Percentiles rank a stretch among this genome's conserved stretches.
Conservation (phyloP, 2,329 filamentous ascomycete genomes). For the Penicillium nordicum region DNA sequence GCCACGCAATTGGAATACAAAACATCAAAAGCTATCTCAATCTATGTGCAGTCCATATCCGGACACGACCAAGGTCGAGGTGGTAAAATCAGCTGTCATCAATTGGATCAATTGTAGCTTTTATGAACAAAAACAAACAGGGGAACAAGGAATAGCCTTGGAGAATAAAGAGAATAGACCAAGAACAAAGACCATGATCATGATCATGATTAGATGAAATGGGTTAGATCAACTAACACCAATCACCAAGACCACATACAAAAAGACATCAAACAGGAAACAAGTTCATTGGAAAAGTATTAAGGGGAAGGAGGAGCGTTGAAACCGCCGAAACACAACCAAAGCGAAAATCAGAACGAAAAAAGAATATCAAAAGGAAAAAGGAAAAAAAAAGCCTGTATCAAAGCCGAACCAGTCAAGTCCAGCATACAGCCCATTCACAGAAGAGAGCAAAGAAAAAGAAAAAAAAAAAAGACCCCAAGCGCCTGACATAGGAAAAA, state of each 20-base stretch:
- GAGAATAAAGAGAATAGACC: not conserved
- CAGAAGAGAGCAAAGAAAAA: not conserved
- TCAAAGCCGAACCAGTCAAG: not conserved
- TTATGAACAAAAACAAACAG: not conserved
- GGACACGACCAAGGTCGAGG: not conserved
- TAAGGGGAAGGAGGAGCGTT: constrained; percentile 2
- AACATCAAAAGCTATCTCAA: not conserved
- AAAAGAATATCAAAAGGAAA: not conserved
- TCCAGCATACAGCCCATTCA: not conserved
- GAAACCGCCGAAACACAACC: not conserved
- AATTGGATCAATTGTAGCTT: not conserved
- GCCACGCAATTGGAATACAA: not conserved
- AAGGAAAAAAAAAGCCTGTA: not conserved
- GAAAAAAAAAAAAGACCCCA: constrained; percentile 6
- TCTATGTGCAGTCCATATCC: not conserved
- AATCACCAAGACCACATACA: not conserved
- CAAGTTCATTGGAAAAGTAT: constrained; percentile 12
- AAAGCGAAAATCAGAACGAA: not conserved
- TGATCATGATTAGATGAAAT: not conserved
- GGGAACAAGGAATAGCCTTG: not conserved
- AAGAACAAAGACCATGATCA: not conserved
- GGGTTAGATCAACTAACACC: not conserved
- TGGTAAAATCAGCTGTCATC: not conserved
- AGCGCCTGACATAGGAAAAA: constrained; percentile 18
- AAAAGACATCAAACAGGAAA: constrained; percentile 1